These are phyloP conservation scores for Coemansia sp. DNA, from an alignment of 192 early-diverging fungal genomes.

Conservation along the genomic window DNA sequence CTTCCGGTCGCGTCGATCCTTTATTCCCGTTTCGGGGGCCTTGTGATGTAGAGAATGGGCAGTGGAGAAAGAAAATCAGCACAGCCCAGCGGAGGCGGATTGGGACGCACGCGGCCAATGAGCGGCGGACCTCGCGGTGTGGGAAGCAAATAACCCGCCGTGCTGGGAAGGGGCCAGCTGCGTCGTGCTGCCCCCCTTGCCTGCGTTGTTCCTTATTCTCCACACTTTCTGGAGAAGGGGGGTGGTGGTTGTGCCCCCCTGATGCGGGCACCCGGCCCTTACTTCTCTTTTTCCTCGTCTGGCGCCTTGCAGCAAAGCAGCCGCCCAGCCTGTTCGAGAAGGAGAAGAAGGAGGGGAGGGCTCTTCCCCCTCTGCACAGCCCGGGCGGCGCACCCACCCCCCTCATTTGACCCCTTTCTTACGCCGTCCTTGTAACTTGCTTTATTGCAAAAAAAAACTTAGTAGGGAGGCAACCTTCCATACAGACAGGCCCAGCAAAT, in stretches of 20 bases:
- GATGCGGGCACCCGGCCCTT: conserved; percentile 1
- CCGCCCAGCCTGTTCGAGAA: neutral
- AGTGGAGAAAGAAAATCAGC: neutral
- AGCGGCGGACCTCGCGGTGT: conserved; percentile 1
- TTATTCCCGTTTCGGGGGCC: neutral
- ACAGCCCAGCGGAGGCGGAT: neutral
- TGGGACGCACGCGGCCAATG: conserved; percentile 3
- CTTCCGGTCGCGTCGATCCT: conserved; percentile 1
- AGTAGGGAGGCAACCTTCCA: too few species aligned
- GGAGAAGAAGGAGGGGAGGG: neutral
- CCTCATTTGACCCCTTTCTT: neutral
- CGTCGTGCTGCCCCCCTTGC: neutral
- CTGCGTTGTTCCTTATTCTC: neutral
- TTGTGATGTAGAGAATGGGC: neutral
- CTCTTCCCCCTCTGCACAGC: conserved; percentile 1
- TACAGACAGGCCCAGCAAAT: neutral
- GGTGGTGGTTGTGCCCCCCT: neutral
- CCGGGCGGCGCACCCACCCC: neutral
- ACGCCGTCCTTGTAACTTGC: conserved; percentile 5
- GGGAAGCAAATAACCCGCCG: conserved; percentile 6
- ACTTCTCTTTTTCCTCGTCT: conserved; percentile 1
- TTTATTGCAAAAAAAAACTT: neutral
- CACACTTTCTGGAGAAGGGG: neutral
- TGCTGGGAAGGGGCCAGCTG: conserved; percentile 3
- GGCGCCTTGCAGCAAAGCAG: neutral